These are phyloP conservation scores for Aspergillus pseudoterreus DNA, from an alignment of 2,329 filamentous ascomycete species.

Conservation along the genomic window DNA sequence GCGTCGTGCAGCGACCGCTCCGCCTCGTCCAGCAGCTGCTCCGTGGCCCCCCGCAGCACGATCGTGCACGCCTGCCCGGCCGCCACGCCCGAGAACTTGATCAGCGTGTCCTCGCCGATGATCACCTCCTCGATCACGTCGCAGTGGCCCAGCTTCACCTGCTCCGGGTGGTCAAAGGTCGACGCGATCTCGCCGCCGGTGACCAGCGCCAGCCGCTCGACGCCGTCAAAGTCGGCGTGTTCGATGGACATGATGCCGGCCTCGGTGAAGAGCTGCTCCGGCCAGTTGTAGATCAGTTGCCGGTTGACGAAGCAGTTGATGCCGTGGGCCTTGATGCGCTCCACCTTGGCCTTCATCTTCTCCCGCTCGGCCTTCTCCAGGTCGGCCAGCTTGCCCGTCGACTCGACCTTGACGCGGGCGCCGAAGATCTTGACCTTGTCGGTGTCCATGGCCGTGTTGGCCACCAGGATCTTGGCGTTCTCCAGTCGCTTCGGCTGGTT, in stretches of 20 bases:
- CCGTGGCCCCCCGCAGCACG: conserved; percentile 90
- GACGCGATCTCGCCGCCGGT: conserved; percentile 97
- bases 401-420: conserved; percentile 91
- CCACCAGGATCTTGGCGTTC: conserved; percentile 96
- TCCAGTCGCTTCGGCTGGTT: conserved; percentile 97
- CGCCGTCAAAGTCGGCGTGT: conserved; percentile 97
- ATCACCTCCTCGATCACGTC: conserved; percentile 97
- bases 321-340: conserved; percentile 96
- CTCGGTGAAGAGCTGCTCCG: conserved; percentile 96
- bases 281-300: conserved; percentile 99
- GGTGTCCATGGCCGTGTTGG: conserved; percentile 98
- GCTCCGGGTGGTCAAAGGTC: conserved; percentile 96
- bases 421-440: conserved; percentile 99
- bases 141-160: conserved; percentile 92
- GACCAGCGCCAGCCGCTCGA: conserved; percentile 89
- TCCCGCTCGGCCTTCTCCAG: conserved; percentile 97
- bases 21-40: conserved; percentile 94
- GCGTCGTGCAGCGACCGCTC: conserved; percentile 96
- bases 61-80: conserved; percentile 94
- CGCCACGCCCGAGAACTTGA: conserved; percentile 94
- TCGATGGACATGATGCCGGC: conserved; percentile 98
- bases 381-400: conserved; percentile 95
- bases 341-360: conserved; percentile 99
- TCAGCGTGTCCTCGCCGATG: conserved; percentile 94
- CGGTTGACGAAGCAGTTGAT: conserved; percentile 99